These are phyloP conservation scores for Zizania latifolia DNA, from an alignment of 176 grass and related monocot species.

Conservation along the genomic window DNA sequence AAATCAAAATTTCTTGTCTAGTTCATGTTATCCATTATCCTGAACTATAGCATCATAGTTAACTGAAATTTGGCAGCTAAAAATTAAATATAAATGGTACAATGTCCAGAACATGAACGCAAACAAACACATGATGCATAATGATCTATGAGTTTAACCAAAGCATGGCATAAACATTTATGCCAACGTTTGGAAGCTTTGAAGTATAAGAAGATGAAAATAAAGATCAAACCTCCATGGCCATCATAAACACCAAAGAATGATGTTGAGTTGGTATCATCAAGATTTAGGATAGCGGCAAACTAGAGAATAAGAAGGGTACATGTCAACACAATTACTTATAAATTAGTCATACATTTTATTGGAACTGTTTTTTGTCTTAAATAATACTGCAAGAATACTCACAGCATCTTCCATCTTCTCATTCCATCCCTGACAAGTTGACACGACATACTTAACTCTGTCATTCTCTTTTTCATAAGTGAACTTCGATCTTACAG, in stretches of 20 bases:
- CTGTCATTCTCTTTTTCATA: neutral
- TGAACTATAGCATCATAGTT: constrained; percentile 1
- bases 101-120: neutral
- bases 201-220: constrained; percentile 11
- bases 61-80: neutral
- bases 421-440: neutral
- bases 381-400: neutral
- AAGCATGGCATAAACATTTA: constrained; percentile 1
- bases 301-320: constrained; percentile 17
- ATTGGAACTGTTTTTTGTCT: neutral
- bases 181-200: neutral
- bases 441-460: neutral
- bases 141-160: no score
- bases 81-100: neutral
- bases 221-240: constrained; percentile 34
- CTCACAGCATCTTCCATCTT: constrained; percentile 15
- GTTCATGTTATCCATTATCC: neutral
- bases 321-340: neutral
- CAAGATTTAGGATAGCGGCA: constrained; percentile 26
- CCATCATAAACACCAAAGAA: constrained; percentile 54
- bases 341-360: neutral
- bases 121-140: neutral
- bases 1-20: neutral
- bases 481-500: neutral
- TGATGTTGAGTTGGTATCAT: neutral